These are phyloP conservation scores for Erythrophleum fordii DNA, from an alignment of 306 rosid genomes.

Conservation along the genomic window DNA sequence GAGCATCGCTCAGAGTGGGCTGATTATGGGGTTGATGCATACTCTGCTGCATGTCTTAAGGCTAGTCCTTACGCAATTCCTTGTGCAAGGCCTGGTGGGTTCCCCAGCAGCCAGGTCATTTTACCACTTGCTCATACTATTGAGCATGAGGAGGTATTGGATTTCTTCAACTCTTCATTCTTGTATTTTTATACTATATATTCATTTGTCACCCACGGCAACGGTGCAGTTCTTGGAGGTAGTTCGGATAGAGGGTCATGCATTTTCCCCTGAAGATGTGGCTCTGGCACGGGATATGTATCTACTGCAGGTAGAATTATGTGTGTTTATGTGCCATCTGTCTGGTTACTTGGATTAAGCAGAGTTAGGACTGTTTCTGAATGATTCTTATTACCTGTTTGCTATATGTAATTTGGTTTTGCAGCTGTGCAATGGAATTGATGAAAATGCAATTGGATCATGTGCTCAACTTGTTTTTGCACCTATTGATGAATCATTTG, in stretches of 20 bases:
- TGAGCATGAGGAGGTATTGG: slow-evolving; percentile 87
- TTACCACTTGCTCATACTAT: slow-evolving; percentile 91
- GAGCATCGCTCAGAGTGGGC: slow-evolving; percentile 99
- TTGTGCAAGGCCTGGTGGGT: slow-evolving; percentile 83
- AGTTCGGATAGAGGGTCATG: slow-evolving; percentile 97
- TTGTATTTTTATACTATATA: not conserved
- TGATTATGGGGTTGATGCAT: slow-evolving; percentile 94
- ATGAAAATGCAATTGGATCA: slow-evolving; percentile 85
- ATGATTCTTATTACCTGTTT: not conserved
- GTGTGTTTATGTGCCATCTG: not conserved
- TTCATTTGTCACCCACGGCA: not conserved
- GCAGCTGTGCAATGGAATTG: slow-evolving; percentile 94
- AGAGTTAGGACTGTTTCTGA: not conserved
- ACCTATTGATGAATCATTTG: slow-evolving; percentile 94
- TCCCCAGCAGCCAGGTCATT: slow-evolving; percentile 88
- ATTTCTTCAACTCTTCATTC: not conserved
- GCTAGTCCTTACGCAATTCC: slow-evolving; percentile 90
- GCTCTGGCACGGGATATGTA: slow-evolving; percentile 92
- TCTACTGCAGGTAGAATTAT: slow-evolving; percentile 72
- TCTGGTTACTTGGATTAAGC: not conserved
- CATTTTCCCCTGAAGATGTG: slow-evolving; percentile 86
- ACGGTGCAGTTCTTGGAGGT: slow-evolving; percentile 82
- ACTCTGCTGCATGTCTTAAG: slow-evolving; percentile 86
- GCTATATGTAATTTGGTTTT: not conserved
- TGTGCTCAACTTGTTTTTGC: slow-evolving; percentile 99